Conservation (phyloP, 768 basidiomycete species). For the Suillus ampliporus region DNA sequence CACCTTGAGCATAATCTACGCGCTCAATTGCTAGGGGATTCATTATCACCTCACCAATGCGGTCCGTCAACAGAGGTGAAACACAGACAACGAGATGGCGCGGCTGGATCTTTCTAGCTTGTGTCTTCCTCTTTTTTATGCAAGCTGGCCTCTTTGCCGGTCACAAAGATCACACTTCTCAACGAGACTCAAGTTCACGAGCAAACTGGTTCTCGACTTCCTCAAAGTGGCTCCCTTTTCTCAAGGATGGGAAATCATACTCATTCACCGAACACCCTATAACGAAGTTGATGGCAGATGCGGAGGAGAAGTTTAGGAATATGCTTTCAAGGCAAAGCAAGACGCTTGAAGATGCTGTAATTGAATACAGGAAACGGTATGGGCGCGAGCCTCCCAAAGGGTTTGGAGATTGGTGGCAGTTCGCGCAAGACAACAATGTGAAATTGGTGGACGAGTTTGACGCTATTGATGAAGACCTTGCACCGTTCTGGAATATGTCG, state of each 20-base stretch:
- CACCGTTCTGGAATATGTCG: constrained; percentile 80
- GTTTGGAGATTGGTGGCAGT: constrained; percentile 91
- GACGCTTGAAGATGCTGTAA: constrained; percentile 77
- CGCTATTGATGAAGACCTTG: constrained; percentile 75
- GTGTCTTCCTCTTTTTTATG: constrained; percentile 54
- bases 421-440: constrained; percentile 72
- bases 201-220: constrained; percentile 24
- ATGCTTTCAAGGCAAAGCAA: constrained; percentile 79
- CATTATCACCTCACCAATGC: constrained; percentile 20
- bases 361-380: constrained; percentile 83
- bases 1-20: not conserved
- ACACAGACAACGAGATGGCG: constrained; percentile 17
- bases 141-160: constrained; percentile 53
- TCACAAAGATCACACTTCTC: constrained; percentile 26
- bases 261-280: constrained; percentile 74
- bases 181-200: not conserved
- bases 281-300: constrained; percentile 80
- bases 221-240: constrained; percentile 29
- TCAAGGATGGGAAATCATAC: constrained; percentile 7
- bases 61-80: constrained; percentile 17
- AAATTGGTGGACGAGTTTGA: constrained; percentile 93
- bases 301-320: constrained; percentile 71
- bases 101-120: constrained; percentile 48
- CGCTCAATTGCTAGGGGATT: not conserved
- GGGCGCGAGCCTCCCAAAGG: constrained; percentile 82